Evolutionary conservation across 192 early-diverging fungal genomes (phyloP).

Genomic region (Backusella tarrabulga): DNA sequence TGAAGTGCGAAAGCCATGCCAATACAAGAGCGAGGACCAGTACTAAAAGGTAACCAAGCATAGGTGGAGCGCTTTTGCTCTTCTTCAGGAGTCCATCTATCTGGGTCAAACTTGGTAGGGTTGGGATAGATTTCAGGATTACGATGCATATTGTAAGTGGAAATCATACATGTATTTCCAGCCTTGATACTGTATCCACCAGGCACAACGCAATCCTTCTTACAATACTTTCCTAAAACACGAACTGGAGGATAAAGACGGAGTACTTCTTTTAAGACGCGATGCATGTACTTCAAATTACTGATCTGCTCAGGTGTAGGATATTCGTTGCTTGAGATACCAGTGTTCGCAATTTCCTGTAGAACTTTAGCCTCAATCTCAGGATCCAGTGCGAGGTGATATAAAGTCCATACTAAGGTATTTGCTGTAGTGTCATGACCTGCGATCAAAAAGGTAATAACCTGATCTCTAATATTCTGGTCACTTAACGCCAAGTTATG

Average conservation of each 20-base stretch:
- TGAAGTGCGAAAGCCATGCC: constrained; percentile 58
- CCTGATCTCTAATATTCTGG: constrained; percentile 58
- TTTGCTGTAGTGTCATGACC: constrained; percentile 52
- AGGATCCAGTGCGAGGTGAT: constrained; percentile 45
- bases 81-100: constrained; percentile 49
- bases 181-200: constrained; percentile 39
- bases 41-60: constrained; percentile 57
- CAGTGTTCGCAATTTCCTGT: constrained; percentile 50
- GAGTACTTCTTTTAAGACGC: constrained; percentile 58
- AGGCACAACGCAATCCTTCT: constrained; percentile 44
- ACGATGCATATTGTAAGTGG: constrained; percentile 42
- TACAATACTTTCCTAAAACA: constrained; percentile 37
- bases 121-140: constrained; percentile 42
- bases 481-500: constrained; percentile 37
- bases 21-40: constrained; percentile 52
- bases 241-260: constrained; percentile 53
- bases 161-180: constrained; percentile 23
- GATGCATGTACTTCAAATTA: constrained; percentile 46
- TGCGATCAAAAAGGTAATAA: constrained; percentile 63
- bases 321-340: constrained; percentile 26
- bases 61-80: constrained; percentile 43
- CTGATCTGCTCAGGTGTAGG: constrained; percentile 39
- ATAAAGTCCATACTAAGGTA: constrained; percentile 52
- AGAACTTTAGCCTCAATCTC: constrained; percentile 36
- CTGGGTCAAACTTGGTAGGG: constrained; percentile 52